Conservation (phyloP, 768 basidiomycete genomes). For the Boletus subcaerulescens region DNA sequence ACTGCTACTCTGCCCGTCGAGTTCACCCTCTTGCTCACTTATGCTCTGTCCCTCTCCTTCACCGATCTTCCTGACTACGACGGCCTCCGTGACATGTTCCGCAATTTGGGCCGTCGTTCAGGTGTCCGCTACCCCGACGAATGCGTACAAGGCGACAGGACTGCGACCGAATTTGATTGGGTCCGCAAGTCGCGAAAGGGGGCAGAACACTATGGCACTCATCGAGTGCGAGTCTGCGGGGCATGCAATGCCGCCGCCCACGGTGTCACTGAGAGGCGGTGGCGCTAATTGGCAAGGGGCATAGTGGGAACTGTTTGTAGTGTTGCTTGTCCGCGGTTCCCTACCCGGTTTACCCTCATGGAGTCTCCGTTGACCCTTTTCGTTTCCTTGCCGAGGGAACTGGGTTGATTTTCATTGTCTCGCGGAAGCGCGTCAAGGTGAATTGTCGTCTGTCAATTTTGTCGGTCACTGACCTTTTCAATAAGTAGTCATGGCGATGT, state of each 20-base stretch:
- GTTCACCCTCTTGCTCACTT: constrained; percentile 74
- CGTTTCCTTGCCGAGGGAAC: constrained; percentile 1
- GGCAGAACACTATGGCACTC: constrained; percentile 14
- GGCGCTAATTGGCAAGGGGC: constrained; percentile 19
- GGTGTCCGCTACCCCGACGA: constrained; percentile 41
- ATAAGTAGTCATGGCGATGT: background rate
- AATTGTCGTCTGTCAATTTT: background rate
- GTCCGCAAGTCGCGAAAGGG: constrained; percentile 36
- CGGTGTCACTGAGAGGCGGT: constrained; percentile 23
- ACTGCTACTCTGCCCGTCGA: constrained; percentile 77
- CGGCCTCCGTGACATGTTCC: constrained; percentile 72
- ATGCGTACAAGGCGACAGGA: constrained; percentile 13
- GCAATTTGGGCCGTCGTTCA: constrained; percentile 51
- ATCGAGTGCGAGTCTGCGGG: constrained; percentile 32
- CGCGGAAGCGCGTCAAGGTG: constrained; percentile 2
- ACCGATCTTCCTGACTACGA: constrained; percentile 89
- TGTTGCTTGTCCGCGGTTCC: background rate
- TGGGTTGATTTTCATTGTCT: background rate
- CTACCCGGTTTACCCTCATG: background rate
- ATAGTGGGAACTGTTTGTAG: constrained; percentile 1
- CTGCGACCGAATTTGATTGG: constrained; percentile 43
- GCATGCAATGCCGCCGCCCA: constrained; percentile 32
- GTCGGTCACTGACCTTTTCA: background rate
- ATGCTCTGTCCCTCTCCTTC: constrained; percentile 79
- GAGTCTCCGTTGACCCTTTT: background rate